phyloP scores from a whole-genome alignment of 805 yeast species.

The Candida taoyuanica region DNA sequence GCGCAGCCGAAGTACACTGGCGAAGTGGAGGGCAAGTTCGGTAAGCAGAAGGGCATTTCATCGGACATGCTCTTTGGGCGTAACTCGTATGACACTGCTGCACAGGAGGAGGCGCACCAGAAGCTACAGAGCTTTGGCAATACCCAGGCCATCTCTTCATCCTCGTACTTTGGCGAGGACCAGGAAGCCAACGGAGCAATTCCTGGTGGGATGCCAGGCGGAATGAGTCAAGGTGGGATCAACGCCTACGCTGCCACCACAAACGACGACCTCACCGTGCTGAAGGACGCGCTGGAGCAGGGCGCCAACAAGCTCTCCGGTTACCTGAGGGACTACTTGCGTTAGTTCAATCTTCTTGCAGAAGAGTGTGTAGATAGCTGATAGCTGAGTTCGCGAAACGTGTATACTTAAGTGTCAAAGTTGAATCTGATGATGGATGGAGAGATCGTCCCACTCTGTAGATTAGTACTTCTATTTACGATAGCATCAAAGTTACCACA shows the following conservation, averaged over 20 bases:
- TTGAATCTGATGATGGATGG: no score
- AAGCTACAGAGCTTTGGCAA: conserved; percentile 79
- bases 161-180: conserved; percentile 87
- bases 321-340: conserved; percentile 79
- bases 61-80: conserved; percentile 94
- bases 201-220: no score
- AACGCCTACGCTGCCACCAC: conserved; percentile 70
- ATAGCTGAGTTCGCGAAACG: no score
- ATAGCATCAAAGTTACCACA: background rate
- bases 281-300: conserved; percentile 88
- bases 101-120: conserved; percentile 73
- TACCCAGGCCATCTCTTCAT: conserved; percentile 87
- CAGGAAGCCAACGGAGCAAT: no score
- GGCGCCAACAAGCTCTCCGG: conserved; percentile 90
- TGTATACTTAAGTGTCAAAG: no score
- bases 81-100: conserved; percentile 72
- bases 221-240: conserved; percentile 33
- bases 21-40: conserved; percentile 71
- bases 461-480: background rate
- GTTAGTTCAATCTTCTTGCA: conserved; percentile 19
- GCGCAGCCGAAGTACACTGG: conserved; percentile 66
- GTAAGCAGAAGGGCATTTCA: conserved; percentile 88
- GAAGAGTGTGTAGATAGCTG: background rate
- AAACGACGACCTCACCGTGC: conserved; percentile 82
- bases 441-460: no score